Evolutionary conservation across 768 basidiomycete genomes (phyloP), one percentile per base, ranked within the genome.

Genomic region (Panus rudis): DNA sequence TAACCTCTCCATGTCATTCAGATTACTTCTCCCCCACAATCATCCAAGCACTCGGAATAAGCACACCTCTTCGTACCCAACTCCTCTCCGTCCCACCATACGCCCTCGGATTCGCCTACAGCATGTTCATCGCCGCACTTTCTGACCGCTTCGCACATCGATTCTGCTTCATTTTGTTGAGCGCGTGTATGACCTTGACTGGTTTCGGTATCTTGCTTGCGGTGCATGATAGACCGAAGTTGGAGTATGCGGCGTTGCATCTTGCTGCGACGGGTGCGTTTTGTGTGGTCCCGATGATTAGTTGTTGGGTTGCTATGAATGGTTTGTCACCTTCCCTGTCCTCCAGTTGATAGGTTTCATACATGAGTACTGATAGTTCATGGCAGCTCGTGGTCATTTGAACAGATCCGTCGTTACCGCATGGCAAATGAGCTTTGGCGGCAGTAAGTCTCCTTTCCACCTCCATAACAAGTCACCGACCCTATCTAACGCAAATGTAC

Each of bases 381-480:
- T n/a, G 21, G 14, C 28, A 57, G 56, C 57, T n/a, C 56, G 42
- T 17, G 56, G 58, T 12, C 58, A 60, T 39, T 44, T 46, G 21
- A 43, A 56, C 26, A 40, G 58, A 3, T 48, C 54, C 3, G 52
- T 60, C 11, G 56, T 52, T 20, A 54, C 52, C 17, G 58, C 50
- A 8, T 60, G 47, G 47, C 58, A 60, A 30, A 46, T 60, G 19
- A 56, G 56, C 6, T 60, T 60, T 41, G 58, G 56, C 2, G 57
- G 57, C 43, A 52, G 56, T 58, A 27, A 25, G 53, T 53, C 12
- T 7, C 28, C 28, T 10, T 30, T 10, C 28, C 10, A 30, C n/a
- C 10, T 10, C 28, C n/a, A 30, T 30, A 10, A 30, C 28, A n/a
- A 30, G 10, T 10, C n/a, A 30, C n/a, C 10, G n/a, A 10, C 28